Evolutionary conservation across 2,329 filamentous ascomycete genomes (phyloP).

Genomic region (Phyllosticta ampelicida): DNA sequence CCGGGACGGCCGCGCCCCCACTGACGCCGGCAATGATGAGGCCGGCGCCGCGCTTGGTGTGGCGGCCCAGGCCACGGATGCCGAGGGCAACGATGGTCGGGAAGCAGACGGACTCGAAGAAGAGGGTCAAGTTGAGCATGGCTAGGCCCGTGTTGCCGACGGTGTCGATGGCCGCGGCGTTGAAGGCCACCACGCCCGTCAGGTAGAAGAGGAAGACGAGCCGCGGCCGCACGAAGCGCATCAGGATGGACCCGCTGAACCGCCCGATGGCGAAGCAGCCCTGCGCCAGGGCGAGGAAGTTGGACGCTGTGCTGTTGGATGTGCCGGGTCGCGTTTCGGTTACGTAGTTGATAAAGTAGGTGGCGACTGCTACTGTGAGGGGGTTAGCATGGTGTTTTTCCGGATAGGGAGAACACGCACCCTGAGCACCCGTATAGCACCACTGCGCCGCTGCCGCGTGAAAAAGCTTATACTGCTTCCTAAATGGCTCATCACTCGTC

Average conservation of each 20-base stretch:
- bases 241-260: conserved; percentile 55
- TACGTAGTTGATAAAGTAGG: conserved; percentile 36
- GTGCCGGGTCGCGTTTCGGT: conserved; percentile 34
- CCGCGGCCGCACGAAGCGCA: conserved; percentile 57
- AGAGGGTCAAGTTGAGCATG: conserved; percentile 61
- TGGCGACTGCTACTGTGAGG: conserved; percentile 34
- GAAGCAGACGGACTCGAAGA: conserved; percentile 75
- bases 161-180: conserved; percentile 43
- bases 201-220: conserved; percentile 62
- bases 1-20: conserved; percentile 63
- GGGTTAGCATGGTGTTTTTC: neutral
- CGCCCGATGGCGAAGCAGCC: conserved; percentile 62
- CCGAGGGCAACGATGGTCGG: conserved; percentile 72
- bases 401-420: neutral
- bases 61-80: conserved; percentile 62
- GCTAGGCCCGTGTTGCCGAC: conserved; percentile 43
- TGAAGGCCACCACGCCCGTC: conserved; percentile 50
- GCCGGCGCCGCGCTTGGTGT: conserved; percentile 67
- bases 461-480: conserved; percentile 59
- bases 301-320: conserved; percentile 42
- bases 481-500: conserved; percentile 39
- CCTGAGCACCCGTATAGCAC: conserved; percentile 68
- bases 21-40: conserved; percentile 62
- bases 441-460: conserved; percentile 68
- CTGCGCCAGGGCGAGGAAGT: conserved; percentile 64